Base-by-base conservation (phyloP, 2,329 filamentous ascomycete species). In the Alternaria solani region DNA sequence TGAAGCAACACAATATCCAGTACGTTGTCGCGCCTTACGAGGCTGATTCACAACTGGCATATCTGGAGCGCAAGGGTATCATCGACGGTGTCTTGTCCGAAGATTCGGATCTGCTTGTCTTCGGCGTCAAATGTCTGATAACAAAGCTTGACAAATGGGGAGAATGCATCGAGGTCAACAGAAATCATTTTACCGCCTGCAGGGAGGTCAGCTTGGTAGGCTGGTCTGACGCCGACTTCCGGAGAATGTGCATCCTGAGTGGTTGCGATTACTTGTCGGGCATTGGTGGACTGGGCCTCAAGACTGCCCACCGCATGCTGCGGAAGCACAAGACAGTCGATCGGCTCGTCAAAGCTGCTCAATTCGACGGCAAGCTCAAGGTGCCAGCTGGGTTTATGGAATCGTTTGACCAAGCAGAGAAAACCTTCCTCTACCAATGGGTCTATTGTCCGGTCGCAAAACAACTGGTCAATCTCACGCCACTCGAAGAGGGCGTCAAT, bases 1-100 rank as follows among this genome's bases (percentile, higher is more conserved):
- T 98, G 71, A 97, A 96, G 80, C 87, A 88, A 71, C 82, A 89
- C 72, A 85, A 88, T 39, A 86, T 99, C 16, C 87, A 92, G 58
- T 98, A 97, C 75, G 85, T 99, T 56, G 96, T 99, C 18, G 95
- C 95, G 1, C 95, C 95, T 0, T 99, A 97, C 79, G 95, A 99
- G 82, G 95, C 95, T 47, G 95, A 99, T 78, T 90, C 94, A n/a
- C 94, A 99, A 78, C 85, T 99, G 70, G 94, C 93, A 26, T 99
- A 98, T 75, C 85, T 99, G 38, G 95, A 99, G 79, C 89, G 89
- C 51, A 87, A 92, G 60, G 94, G 94, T 1, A 82, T 94, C 51
- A 91, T 97, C 69, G 83, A 89, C 68, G 96, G 93, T 26, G 96
- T 99, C 64, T 82, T 99, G 36, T 97, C 95, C 0, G 95, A 99